Base-by-base conservation (phyloP, 352 stramenopile genomes). In the Phytophthora brassicae region DNA sequence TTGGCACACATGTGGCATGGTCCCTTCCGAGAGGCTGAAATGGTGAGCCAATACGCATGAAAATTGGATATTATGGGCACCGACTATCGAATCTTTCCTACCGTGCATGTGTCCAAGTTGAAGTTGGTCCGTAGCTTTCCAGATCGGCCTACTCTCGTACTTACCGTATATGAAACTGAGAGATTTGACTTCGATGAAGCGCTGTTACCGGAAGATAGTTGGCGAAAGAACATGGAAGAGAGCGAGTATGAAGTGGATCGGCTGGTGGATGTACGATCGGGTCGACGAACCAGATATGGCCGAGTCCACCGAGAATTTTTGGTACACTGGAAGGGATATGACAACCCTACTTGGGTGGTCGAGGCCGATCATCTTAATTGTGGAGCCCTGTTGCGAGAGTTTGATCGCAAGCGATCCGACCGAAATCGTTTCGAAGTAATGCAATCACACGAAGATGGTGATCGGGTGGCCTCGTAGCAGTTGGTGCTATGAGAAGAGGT, bases 231-330 rank as follows among this genome's bases (percentile, higher is more conserved):
- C 2, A 9, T 8, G 31, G 35, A 24, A n/a, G n/a, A n/a, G n/a
- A n/a, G n/a, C n/a, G 35, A 45, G 17, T 60, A 31, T n/a, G 53
- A 60, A 47, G 28, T 61, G 4, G 42, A 53, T 13, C 19, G 41
- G 0, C 52, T 61, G 5, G 12, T 50, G 3, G 53, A 61, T 4
- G 42, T 61, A 6, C 29, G 53, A 0, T 61, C 31, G 53, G 31
- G 46, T 3, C 28, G 16, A 7, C 4, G 41, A 3, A 60, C 42
- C 20, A 17, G 53, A 0, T 36, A 19, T 3, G 29, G 19, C 2
- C 7, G 52, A 2, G 17, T 6, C 2, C 13, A 51, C 24, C 19
- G 23, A 19, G 26, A 60, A 2, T 60, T 38, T 28, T 14, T 24
- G 20, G 31, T 60, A 7, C 43, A 38, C 20, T 60, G 42, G 28